phyloP scores from a whole-genome alignment of 2,329 filamentous ascomycete species.

The Phyllosticta citriasiana region DNA sequence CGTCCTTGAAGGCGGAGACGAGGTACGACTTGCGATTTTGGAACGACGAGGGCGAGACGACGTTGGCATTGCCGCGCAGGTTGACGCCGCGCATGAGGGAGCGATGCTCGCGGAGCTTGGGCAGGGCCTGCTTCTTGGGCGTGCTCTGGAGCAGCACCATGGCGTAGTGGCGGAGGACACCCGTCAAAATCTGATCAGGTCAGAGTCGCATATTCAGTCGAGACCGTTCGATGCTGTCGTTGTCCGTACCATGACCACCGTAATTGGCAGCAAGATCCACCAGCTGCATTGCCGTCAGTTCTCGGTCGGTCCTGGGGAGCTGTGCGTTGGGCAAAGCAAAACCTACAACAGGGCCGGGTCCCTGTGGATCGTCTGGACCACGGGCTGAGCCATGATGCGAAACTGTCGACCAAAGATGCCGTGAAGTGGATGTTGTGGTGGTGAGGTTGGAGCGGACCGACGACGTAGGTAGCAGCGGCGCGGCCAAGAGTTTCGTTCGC shows the following conservation, averaged over 20 bases:
- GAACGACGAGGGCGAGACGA: conserved; percentile 70
- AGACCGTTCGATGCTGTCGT: background rate
- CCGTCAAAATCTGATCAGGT: conserved; percentile 58
- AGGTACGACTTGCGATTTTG: conserved; percentile 70
- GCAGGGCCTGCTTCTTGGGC: conserved; percentile 71
- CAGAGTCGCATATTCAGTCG: conserved; percentile 10
- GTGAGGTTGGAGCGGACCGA: background rate
- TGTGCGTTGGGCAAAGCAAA: conserved; percentile 6
- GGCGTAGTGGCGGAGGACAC: conserved; percentile 91
- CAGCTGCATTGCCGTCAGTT: conserved; percentile 51
- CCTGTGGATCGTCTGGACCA: conserved; percentile 91
- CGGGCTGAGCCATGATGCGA: conserved; percentile 65
- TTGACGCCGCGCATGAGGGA: conserved; percentile 74
- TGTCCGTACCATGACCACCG: conserved; percentile 73
- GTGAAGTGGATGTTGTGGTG: background rate
- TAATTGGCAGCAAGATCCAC: conserved; percentile 98
- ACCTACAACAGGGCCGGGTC: conserved; percentile 96
- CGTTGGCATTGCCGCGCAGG: conserved; percentile 71
- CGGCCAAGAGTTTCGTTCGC: background rate
- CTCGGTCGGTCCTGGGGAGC: background rate
- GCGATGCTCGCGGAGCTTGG: conserved; percentile 72
- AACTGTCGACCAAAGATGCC: background rate
- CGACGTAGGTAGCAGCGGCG: conserved; percentile 2
- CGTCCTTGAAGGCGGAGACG: conserved; percentile 71
- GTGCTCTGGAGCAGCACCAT: conserved; percentile 78